A percentile compares a stretch with the other conserved stretches of the same genome.
Evolutionary conservation across 2,329 filamentous ascomycete genomes (phyloP).

Genomic region (Sporothrix schenckii): DNA sequence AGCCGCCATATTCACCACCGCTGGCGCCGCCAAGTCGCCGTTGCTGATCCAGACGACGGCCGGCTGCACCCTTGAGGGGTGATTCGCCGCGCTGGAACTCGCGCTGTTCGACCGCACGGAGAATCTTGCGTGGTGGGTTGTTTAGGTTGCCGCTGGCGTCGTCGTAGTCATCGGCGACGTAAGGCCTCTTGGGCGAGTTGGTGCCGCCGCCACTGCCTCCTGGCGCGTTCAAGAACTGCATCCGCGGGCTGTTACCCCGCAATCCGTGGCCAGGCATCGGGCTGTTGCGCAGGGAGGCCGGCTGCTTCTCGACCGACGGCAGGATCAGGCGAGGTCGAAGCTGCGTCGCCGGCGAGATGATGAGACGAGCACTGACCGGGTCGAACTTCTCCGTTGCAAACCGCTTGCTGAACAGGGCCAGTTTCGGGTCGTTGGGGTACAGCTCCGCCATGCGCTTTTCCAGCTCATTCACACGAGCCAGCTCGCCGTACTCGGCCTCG

Average conservation of each 20-base stretch:
- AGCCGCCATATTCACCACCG: slow-evolving; percentile 37
- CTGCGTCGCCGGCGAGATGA: slow-evolving; percentile 80
- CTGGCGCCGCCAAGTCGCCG: slow-evolving; percentile 56
- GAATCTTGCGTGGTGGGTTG: slow-evolving; percentile 76
- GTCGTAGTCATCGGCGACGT: slow-evolving; percentile 71
- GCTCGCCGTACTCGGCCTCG: slow-evolving; percentile 90
- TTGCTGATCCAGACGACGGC: slow-evolving; percentile 80
- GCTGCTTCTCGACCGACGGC: slow-evolving; percentile 57
- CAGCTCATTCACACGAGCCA: slow-evolving; percentile 85
- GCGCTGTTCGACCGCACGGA: slow-evolving; percentile 69
- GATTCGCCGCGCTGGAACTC: slow-evolving; percentile 89
- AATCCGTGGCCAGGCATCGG: slow-evolving; percentile 42
- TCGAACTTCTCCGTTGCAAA: slow-evolving; percentile 77
- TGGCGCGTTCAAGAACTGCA: slow-evolving; percentile 2
- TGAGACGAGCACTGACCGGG: slow-evolving; percentile 76
- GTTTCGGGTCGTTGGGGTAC: slow-evolving; percentile 83
- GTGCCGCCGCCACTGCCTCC: slow-evolving; percentile 37
- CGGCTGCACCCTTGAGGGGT: slow-evolving; percentile 87
- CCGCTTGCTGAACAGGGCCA: slow-evolving; percentile 74
- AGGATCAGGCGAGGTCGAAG: slow-evolving; percentile 63
- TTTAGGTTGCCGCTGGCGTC: slow-evolving; percentile 52
- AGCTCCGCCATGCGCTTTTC: slow-evolving; percentile 91
- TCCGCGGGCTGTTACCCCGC: slow-evolving; percentile 32
- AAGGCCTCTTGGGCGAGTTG: slow-evolving; percentile 64
- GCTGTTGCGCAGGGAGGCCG: slow-evolving; percentile 50